These are phyloP conservation scores for Saprolegnia diclina DNA, from an alignment of 352 stramenopile genomes.

Conservation along the genomic window DNA sequence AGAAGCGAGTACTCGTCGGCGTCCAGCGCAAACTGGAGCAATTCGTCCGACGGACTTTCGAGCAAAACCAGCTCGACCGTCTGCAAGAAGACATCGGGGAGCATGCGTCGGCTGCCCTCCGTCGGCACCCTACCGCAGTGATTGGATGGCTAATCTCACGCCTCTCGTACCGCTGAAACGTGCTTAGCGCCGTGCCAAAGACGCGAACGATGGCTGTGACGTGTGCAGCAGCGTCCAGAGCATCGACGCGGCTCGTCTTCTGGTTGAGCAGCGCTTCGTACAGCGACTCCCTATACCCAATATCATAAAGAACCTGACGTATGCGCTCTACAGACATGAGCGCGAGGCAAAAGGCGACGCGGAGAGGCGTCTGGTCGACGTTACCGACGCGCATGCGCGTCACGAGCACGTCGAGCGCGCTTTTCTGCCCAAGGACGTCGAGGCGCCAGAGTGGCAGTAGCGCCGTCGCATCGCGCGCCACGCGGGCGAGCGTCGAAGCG, in stretches of 20 bases:
- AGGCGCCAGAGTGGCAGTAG: slow-evolving; percentile 11
- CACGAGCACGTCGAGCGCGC: slow-evolving; percentile 7
- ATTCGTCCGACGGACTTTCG: neutral
- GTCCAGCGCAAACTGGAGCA: slow-evolving; percentile 14
- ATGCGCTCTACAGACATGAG: slow-evolving; percentile 17
- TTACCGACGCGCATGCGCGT: neutral
- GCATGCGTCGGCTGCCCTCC: slow-evolving; percentile 3
- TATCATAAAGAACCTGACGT: no score
- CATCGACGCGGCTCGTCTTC: slow-evolving; percentile 3
- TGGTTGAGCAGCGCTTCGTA: slow-evolving; percentile 25
- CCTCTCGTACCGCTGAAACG: neutral
- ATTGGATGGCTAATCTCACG: no score
- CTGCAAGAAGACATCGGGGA: slow-evolving; percentile 11
- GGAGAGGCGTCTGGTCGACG: neutral
- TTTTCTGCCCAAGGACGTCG: neutral
- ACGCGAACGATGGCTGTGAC: neutral
- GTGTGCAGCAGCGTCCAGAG: neutral
- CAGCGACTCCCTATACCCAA: slow-evolving; percentile 13
- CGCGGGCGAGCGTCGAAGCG: slow-evolving; percentile 3
- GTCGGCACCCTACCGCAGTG: neutral
- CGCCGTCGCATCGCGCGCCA: slow-evolving; percentile 2
- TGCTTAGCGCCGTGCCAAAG: neutral
- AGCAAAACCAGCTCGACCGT: slow-evolving; percentile 4
- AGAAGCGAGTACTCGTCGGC: slow-evolving; percentile 18
- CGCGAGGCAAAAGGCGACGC: slow-evolving; percentile 1